Base-by-base conservation (phyloP, 1,284 basidiomycete species). In the Fistulina hepatica region DNA sequence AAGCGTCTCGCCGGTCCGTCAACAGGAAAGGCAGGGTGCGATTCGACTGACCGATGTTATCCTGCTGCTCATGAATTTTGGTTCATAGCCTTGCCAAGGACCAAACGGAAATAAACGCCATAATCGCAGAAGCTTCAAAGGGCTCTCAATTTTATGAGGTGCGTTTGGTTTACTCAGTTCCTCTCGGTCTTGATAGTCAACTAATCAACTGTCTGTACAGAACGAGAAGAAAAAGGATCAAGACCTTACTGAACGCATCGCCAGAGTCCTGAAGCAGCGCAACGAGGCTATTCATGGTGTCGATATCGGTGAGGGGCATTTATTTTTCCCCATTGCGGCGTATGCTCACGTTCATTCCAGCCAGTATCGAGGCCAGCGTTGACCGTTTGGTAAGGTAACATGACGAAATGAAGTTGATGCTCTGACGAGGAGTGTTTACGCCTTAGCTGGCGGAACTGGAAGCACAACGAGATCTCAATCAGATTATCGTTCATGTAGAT, bases 401-500 rank as follows among this genome's bases (percentile, higher is more conserved):
- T 11, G n/a, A 33, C 23, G 39, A 12, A 21, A 42, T 21, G 28
- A 12, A 7, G 37, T 9, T 8, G 20, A 6, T 26, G 12, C 27
- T 35, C 31, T n/a, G n/a, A n/a, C n/a, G n/a, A n/a, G n/a, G n/a
- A n/a, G 37, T 26, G 16, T 15, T n/a, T 31, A 22, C 11, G 13
- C 36, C 25, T 17, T 44, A 92, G 88, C 65, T 93, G 4, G 61
- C 66, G 25, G 76, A 83, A 42, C 65, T 95, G 5, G 91, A 97
- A 56, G 60, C 67, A 0, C 66, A 73, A 34, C 67, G 93, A 28
- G 91, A 97, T 52, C 60, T 97, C 22, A 73, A 71, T 2, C 83
- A 94, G 54, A 69, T 63, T 20, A 89, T 97, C 45, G 81, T 92
- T 7, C 89, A 94, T 50, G 76, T 89, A 30, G 89, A 91, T 50